Evolutionary conservation across 1,284 basidiomycete genomes (phyloP).

Genomic region (Wolfiporia cocos): DNA sequence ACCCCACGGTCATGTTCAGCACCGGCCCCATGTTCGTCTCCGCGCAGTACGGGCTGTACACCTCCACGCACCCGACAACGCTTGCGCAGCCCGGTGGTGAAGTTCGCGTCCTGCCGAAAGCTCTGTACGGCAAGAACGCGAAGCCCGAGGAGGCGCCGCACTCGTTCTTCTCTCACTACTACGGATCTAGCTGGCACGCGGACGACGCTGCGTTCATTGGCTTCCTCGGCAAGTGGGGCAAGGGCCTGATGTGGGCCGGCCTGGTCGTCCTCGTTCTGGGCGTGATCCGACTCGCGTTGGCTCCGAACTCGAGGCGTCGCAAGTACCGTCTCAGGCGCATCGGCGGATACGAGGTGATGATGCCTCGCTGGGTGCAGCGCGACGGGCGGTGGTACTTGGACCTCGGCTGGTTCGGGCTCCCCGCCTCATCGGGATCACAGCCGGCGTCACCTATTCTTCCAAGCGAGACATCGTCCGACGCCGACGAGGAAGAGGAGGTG

Average conservation of each 20-base stretch:
- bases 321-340: constrained; percentile 54
- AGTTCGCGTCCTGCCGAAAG: constrained; percentile 88
- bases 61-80: constrained; percentile 65
- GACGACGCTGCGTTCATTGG: constrained; percentile 92
- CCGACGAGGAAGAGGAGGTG: constrained; percentile 47
- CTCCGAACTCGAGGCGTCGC: constrained; percentile 43
- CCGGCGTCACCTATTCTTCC: constrained; percentile 40
- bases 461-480: constrained; percentile 24
- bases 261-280: constrained; percentile 66
- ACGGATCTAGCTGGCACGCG: constrained; percentile 95
- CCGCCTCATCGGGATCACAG: constrained; percentile 36
- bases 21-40: constrained; percentile 95
- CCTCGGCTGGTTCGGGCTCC: constrained; percentile 51
- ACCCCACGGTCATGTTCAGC: constrained; percentile 99
- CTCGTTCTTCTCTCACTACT: constrained; percentile 93
- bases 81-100: constrained; percentile 49
- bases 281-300: constrained; percentile 51
- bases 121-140: constrained; percentile 96
- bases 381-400: constrained; percentile 70
- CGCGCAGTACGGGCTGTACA: constrained; percentile 80
- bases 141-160: constrained; percentile 79
- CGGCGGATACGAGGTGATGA: constrained; percentile 68
- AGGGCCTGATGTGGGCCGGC: constrained; percentile 79
- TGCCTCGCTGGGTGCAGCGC: constrained; percentile 64
- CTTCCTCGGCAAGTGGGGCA: constrained; percentile 86